Evolutionary conservation across 176 grass and related monocot genomes (phyloP).

Genomic region (Oropetium thomaeum): DNA sequence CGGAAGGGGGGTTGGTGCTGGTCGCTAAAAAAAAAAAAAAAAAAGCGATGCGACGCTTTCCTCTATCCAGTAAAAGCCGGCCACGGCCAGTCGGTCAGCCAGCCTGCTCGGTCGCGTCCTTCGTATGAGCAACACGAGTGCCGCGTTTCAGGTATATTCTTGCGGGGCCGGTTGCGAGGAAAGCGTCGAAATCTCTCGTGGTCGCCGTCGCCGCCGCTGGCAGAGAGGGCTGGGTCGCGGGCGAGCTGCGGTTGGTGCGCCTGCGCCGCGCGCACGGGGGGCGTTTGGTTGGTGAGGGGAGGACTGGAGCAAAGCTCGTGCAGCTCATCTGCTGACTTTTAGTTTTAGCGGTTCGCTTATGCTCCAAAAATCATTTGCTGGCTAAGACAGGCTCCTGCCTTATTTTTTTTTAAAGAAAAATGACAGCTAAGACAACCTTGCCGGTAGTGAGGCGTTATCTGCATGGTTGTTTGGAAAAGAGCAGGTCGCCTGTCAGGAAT

Average conservation of each 20-base stretch:
- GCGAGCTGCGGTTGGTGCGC: constrained; percentile 24
- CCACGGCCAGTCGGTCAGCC: neutral
- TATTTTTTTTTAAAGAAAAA: too few relatives aligned
- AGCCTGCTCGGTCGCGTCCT: neutral
- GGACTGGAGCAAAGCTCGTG: neutral
- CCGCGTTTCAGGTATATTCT: neutral
- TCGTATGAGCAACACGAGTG: neutral
- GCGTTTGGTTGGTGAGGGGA: constrained; percentile 24
- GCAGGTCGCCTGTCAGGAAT: too few relatives aligned
- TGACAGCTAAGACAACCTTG: too few relatives aligned
- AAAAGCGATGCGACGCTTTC: neutral
- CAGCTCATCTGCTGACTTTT: neutral
- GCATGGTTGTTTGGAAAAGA: neutral
- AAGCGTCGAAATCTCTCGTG: constrained; percentile 4
- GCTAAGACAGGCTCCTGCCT: neutral
- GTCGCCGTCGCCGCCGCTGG: neutral
- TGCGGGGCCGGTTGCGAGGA: neutral
- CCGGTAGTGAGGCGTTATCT: neutral
- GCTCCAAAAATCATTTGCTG: neutral
- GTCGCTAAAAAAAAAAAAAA: neutral
- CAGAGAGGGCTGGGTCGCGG: neutral
- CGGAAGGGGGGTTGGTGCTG: neutral
- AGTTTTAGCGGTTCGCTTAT: neutral
- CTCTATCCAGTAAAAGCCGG: neutral
- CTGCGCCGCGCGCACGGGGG: neutral